Base-by-base conservation (phyloP, 805 yeast species). In the Ogataea corticis region DNA sequence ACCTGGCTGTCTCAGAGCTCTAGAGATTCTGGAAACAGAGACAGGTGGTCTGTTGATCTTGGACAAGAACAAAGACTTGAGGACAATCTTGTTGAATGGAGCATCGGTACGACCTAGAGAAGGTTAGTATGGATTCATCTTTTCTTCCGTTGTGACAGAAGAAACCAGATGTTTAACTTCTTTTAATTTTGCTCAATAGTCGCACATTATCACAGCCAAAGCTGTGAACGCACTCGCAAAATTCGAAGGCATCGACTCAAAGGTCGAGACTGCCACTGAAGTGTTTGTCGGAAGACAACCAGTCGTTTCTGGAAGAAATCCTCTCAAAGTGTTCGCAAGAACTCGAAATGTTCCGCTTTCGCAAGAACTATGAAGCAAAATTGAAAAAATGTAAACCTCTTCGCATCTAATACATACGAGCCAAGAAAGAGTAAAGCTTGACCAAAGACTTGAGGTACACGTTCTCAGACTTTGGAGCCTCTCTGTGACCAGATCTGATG, bases 41-140 rank as follows among this genome's bases (percentile, higher is more conserved):
- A 94, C 99, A 58, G 99, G 99, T 69, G 98, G 99, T 82, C 96
- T 89, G 97, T 94, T 94, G 75, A 84, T 79, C 92, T 94, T 94
- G 62, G 98, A 92, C 70, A 94, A 82, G 89, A 89, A 94, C 76
- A 94, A 85, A 71, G 92, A 80, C 75, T 77, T 89, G 74, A 94
- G 86, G 79, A 94, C 75, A 67, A 91, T 89, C 84, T 87, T 89
- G 97, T 94, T 94, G 95, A 94, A 94, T 71, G 91, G 84, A 76
- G 96, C 89, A 75, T 91, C 97, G 68, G 98, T 92, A 81, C 99
- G 97, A 82, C 96, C 96, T 79, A 62, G 47, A 52, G 40, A 44
- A 49, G 53, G 79, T 74, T 55, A 57, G 61, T 59, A 61, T 42
- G 23, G 19, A 33, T 23, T 37, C 40, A 25, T 13, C 25, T 13